Evolutionary conservation across 2,329 filamentous ascomycete genomes (phyloP).

Genomic region (Colletotrichum plurivorum): DNA sequence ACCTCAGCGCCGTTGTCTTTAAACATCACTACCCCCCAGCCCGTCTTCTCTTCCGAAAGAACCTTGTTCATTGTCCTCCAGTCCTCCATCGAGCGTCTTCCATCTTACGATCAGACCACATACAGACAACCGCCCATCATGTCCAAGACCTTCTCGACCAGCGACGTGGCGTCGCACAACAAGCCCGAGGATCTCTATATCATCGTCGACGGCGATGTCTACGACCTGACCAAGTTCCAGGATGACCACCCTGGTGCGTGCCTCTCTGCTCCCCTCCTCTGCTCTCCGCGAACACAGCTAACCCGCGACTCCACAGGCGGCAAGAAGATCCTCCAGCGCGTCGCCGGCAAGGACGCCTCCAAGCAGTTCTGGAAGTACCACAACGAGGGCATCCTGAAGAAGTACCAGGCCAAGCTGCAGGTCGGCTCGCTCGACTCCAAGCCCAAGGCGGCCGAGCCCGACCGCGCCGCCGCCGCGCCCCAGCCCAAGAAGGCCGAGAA

Average conservation of each 20-base stretch:
- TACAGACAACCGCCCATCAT: conserved; percentile 62
- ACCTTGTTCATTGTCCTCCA: conserved; percentile 22
- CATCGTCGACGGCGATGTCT: conserved; percentile 94
- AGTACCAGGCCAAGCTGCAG: conserved; percentile 83
- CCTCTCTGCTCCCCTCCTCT: background rate
- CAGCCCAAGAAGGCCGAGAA: conserved; percentile 55
- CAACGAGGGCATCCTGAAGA: conserved; percentile 89
- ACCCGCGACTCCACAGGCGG: conserved; percentile 57
- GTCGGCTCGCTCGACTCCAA: conserved; percentile 92
- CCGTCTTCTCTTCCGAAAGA: background rate
- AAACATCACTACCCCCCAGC: conserved; percentile 28
- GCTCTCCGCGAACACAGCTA: background rate
- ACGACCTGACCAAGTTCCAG: conserved; percentile 91
- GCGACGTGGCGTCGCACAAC: conserved; percentile 93
- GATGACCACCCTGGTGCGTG: conserved; percentile 84
- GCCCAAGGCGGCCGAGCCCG: conserved; percentile 74
- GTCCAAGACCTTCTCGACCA: conserved; percentile 87
- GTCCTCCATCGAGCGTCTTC: conserved; percentile 7
- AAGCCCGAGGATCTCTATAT: conserved; percentile 90
- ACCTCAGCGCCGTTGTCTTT: conserved; percentile 25
- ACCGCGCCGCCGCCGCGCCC: conserved; percentile 59
- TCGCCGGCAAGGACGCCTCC: conserved; percentile 76
- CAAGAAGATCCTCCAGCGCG: conserved; percentile 75
- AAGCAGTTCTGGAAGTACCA: conserved; percentile 83
- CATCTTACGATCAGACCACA: conserved; percentile 20